Base-by-base conservation (phyloP, 768 basidiomycete genomes). In the Pleurotus sapidus region DNA sequence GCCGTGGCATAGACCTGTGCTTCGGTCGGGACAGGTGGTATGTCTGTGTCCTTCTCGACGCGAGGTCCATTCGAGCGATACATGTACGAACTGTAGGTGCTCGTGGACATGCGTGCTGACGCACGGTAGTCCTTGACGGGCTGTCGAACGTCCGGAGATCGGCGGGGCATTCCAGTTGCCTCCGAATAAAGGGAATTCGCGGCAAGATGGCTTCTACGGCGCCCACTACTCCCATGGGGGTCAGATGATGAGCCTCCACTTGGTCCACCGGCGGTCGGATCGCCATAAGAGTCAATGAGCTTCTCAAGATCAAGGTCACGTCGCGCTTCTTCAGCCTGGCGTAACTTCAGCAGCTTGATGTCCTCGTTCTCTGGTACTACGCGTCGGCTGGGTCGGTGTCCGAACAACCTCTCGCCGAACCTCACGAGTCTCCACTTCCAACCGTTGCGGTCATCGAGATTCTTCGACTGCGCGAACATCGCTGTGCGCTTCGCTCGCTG, bases 91-190 rank as follows among this genome's bases (percentile, higher is more conserved):
- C 72, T 72, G 49, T 70, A 61, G 34, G 79, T 80, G 49, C 77
- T 77, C 25, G 70, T 67, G 17, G 83, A 86, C 65, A 81, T 80
- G 54, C 81, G 72, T 5, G 73, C 65, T 57, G 77, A 63, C 34
- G 74, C 66, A 40, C 70, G 49, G 59, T 61, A 60, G 49, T 65
- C 70, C 71, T 79, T 80, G 61, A 89, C 77, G 17, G 89, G 88
- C 69, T 86, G 81, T n/a, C 89, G 80, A n/a, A 88, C 83, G 64
- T 90, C 87, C 5, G 90, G 85, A 42, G 75, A 80, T 24, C 73
- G 74, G 30, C 81, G 79, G 60, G 83, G 83, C 37, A 75, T 65
- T 17, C 90, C 89, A 8, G 88, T 92, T 49, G 84, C 65, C 67
- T 88, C 82, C 57, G 88, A 84, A 69, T 87, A 93, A 39, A 92